These are phyloP conservation scores for Colletotrichum orbiculare DNA, from an alignment of 2,329 filamentous ascomycete genomes.

Conservation along the genomic window DNA sequence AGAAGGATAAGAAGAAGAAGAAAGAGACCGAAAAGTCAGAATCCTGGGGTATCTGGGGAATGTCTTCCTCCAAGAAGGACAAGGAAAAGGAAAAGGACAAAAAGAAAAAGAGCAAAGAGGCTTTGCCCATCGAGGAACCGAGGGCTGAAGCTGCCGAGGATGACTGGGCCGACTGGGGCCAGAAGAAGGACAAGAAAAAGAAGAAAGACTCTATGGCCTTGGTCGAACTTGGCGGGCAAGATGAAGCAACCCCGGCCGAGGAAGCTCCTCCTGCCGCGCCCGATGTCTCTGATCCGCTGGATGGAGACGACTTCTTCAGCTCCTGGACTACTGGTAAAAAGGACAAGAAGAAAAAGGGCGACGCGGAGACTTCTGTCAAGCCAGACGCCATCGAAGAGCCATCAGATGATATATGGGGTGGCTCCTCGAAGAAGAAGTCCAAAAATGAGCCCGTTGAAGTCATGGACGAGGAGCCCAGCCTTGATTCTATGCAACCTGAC, in stretches of 20 bases:
- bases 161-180: slow-evolving; percentile 37
- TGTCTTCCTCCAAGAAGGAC: slow-evolving; percentile 33
- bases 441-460: slow-evolving; percentile 63
- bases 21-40: slow-evolving; percentile 29
- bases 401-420: slow-evolving; percentile 53
- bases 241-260: slow-evolving; percentile 40
- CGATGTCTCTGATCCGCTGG: slow-evolving; percentile 46
- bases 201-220: slow-evolving; percentile 52
- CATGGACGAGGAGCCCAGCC: slow-evolving; percentile 54
- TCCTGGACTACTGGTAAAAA: slow-evolving; percentile 68
- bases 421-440: slow-evolving; percentile 56
- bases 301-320: slow-evolving; percentile 64
- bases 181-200: slow-evolving; percentile 60
- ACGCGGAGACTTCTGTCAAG: slow-evolving; percentile 41
- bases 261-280: slow-evolving; percentile 44
- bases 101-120: slow-evolving; percentile 45
- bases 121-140: slow-evolving; percentile 35
- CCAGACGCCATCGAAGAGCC: slow-evolving; percentile 57
- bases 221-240: slow-evolving; percentile 47
- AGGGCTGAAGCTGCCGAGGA: slow-evolving; percentile 32
- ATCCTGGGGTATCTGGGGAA: too few relatives aligned
- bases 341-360: slow-evolving; percentile 48
- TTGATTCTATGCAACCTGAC: slow-evolving; percentile 59
- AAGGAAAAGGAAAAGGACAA: slow-evolving; percentile 40
- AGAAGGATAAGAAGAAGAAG: slow-evolving; percentile 48